Percentiles rank a stretch among this genome's conserved stretches.
These are phyloP conservation scores for Talaromyces albobiverticillius DNA, from an alignment of 2,329 filamentous ascomycete species.

Conservation along the genomic window DNA sequence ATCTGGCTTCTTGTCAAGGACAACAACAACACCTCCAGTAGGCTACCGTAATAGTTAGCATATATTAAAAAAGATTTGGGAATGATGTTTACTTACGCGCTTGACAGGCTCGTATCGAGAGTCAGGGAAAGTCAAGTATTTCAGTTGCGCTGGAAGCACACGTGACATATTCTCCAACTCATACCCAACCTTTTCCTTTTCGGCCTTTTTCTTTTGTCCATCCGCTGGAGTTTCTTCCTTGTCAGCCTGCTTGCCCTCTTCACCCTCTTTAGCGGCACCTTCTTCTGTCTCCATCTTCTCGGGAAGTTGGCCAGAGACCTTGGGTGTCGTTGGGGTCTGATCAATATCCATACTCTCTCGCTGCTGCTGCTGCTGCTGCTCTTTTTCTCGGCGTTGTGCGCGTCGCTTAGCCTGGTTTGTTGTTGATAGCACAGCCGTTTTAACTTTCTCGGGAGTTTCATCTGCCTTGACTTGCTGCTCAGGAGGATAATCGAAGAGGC, in stretches of 20 bases:
- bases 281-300: constrained; percentile 82
- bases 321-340: constrained; percentile 70
- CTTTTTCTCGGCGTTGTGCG: constrained; percentile 86
- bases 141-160: constrained; percentile 86
- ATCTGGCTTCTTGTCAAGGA: constrained; percentile 76
- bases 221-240: constrained; percentile 54
- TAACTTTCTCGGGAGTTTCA: constrained; percentile 88
- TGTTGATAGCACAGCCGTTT: constrained; percentile 92
- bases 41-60: constrained; percentile 59
- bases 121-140: constrained; percentile 89
- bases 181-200: constrained; percentile 96
- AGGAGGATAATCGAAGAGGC: constrained; percentile 95
- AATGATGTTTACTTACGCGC: constrained; percentile 60
- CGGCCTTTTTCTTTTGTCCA: constrained; percentile 78
- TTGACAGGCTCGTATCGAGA: constrained; percentile 91
- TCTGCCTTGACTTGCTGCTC: constrained; percentile 94
- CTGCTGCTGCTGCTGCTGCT: constrained; percentile 64
- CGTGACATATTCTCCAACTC: constrained; percentile 96
- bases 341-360: constrained; percentile 96
- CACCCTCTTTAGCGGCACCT: constrained; percentile 60
- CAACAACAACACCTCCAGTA: constrained; percentile 88
- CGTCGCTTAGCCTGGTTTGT: constrained; percentile 95
- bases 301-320: constrained; percentile 55
- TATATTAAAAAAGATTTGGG: not conserved
- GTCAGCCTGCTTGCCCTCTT: constrained; percentile 49